These are phyloP conservation scores for Rhodotorula glutinis DNA, from an alignment of 1,284 basidiomycete genomes.

Conservation along the genomic window DNA sequence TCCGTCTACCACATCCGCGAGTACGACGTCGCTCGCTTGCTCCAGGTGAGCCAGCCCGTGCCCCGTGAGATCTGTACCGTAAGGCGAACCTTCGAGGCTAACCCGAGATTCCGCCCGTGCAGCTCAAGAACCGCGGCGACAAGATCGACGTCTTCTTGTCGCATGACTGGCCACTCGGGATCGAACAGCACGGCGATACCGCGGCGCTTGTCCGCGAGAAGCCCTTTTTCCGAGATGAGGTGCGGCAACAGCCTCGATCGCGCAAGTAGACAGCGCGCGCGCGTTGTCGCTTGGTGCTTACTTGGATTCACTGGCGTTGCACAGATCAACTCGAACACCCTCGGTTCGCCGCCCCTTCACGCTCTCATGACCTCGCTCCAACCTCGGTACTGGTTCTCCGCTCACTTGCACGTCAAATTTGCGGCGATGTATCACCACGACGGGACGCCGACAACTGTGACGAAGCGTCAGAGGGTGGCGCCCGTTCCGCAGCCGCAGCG, in stretches of 20 bases:
- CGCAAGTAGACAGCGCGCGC: too few relatives aligned
- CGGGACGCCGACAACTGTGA: conserved; percentile 18
- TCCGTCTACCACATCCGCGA: conserved; percentile 90
- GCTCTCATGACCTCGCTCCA: conserved; percentile 68
- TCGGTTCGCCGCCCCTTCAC: conserved; percentile 88
- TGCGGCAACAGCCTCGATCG: conserved; percentile 29
- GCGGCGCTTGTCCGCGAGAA: conserved; percentile 68
- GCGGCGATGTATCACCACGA: conserved; percentile 63
- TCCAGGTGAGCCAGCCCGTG: conserved; percentile 62
- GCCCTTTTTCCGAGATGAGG: conserved; percentile 74
- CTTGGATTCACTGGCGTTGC: too few relatives aligned
- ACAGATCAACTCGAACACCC: conserved; percentile 59
- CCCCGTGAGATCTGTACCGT: too few relatives aligned
- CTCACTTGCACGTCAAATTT: conserved; percentile 85
- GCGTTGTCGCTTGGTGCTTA: too few relatives aligned
- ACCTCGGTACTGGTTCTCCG: conserved; percentile 92
- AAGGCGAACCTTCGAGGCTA: too few relatives aligned
- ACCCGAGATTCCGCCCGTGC: background rate
- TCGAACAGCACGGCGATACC: conserved; percentile 77
- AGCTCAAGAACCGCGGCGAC: conserved; percentile 30
- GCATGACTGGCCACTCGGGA: conserved; percentile 92
- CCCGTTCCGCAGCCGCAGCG: background rate
- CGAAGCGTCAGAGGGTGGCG: conserved; percentile 1
- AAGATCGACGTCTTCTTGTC: conserved; percentile 72
- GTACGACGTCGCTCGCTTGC: conserved; percentile 75